Percentiles rank a stretch among this genome's conserved stretches.
These are phyloP conservation scores for Alternaria ethzedia DNA, from an alignment of 2,329 filamentous ascomycete species.

Conservation along the genomic window DNA sequence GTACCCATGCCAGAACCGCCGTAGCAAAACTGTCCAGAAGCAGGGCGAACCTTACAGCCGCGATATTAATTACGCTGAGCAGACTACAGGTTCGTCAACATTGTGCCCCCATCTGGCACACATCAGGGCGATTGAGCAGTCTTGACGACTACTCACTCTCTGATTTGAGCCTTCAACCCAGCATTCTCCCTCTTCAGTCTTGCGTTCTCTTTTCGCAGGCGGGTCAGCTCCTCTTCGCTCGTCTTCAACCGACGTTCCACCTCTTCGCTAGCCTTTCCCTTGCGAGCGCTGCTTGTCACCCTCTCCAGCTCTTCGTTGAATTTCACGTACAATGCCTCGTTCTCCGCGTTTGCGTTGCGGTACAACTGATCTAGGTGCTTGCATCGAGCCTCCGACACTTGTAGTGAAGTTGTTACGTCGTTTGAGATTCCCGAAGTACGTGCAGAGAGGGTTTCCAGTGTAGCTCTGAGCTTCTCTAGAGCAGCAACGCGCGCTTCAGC, in stretches of 20 bases:
- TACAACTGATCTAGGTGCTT: slow-evolving; percentile 87
- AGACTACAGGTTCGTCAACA: slow-evolving; percentile 11
- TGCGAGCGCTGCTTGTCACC: slow-evolving; percentile 73
- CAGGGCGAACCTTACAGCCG: neutral
- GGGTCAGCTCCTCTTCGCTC: slow-evolving; percentile 76
- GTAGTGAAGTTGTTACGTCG: slow-evolving; percentile 75
- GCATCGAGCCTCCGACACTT: slow-evolving; percentile 77
- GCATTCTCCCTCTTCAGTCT: slow-evolving; percentile 82
- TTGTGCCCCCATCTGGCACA: neutral
- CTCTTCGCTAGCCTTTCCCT: slow-evolving; percentile 80
- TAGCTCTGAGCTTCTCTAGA: slow-evolving; percentile 70
- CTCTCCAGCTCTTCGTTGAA: slow-evolving; percentile 91
- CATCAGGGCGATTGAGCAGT: slow-evolving; percentile 1
- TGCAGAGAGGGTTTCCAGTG: slow-evolving; percentile 42
- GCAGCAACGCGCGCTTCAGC: slow-evolving; percentile 65
- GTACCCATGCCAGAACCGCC: slow-evolving; percentile 3
- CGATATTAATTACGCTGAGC: neutral
- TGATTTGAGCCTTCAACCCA: slow-evolving; percentile 62
- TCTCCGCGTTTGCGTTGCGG: slow-evolving; percentile 86
- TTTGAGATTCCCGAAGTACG: slow-evolving; percentile 61
- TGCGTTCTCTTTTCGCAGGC: slow-evolving; percentile 84
- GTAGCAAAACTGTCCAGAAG: neutral
- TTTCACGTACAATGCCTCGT: slow-evolving; percentile 87
- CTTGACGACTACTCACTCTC: slow-evolving; percentile 46
- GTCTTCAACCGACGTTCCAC: slow-evolving; percentile 74